Conservation (phyloP, 768 basidiomycete genomes). For the Calocybe cyanea region DNA sequence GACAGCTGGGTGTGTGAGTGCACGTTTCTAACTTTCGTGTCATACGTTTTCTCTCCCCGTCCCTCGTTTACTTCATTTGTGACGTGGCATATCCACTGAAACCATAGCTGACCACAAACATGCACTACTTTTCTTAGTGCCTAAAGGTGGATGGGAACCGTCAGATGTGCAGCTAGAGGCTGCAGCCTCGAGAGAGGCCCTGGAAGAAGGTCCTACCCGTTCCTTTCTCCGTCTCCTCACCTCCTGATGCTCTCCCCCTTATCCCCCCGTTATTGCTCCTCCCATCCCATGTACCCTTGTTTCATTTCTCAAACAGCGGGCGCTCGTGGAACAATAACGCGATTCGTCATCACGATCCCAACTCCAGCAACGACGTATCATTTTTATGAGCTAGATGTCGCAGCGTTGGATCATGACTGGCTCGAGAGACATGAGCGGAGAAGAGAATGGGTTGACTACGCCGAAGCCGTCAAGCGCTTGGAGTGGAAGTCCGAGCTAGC, state of each 20-base stretch:
- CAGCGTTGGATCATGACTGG: constrained; percentile 74
- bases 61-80: constrained; percentile 1
- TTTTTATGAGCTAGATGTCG: constrained; percentile 87
- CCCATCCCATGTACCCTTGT: constrained; percentile 23
- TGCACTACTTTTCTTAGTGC: constrained; percentile 46
- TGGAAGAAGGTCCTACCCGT: constrained; percentile 94
- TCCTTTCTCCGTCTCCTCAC: constrained; percentile 68
- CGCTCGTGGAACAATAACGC: constrained; percentile 82
- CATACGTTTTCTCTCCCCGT: constrained; percentile 10
- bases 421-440: constrained; percentile 74
- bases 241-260: constrained; percentile 61
- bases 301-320: constrained; percentile 57
- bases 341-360: constrained; percentile 80
- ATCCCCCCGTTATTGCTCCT: constrained; percentile 25
- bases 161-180: constrained; percentile 78
- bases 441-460: constrained; percentile 87
- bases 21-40: constrained; percentile 10
- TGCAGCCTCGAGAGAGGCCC: constrained; percentile 88
- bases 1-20: constrained; percentile 87
- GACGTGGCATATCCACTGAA: constrained; percentile 10
- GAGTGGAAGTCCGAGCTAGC: constrained; percentile 86
- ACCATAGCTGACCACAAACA: constrained; percentile 9
- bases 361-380: constrained; percentile 80
- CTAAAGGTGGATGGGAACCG: constrained; percentile 91
- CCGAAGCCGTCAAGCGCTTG: constrained; percentile 69